These are phyloP conservation scores for Tuber brumale DNA, from an alignment of 495 filamentous ascomycete species.

Conservation along the genomic window DNA sequence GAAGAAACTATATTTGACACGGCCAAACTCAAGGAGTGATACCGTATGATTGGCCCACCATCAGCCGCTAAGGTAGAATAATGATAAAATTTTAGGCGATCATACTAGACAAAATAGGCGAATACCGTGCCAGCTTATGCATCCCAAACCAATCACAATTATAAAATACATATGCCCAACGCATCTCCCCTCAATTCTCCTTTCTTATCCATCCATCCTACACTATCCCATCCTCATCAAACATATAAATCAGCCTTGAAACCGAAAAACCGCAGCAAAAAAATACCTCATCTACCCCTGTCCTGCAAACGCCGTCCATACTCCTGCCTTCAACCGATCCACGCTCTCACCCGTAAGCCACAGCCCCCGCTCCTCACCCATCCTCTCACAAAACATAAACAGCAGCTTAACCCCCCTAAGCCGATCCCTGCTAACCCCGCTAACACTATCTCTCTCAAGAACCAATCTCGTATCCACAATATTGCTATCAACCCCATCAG, in stretches of 20 bases:
- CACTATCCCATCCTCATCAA: neutral
- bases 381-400: slow-evolving; percentile 71
- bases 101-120: neutral
- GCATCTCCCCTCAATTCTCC: neutral
- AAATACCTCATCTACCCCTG: slow-evolving; percentile 15
- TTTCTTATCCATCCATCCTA: neutral
- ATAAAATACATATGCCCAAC: neutral
- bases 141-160: neutral
- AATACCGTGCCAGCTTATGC: neutral
- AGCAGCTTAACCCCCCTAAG: slow-evolving; percentile 69
- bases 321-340: slow-evolving; percentile 52
- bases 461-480: slow-evolving; percentile 73
- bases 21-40: neutral
- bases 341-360: slow-evolving; percentile 46
- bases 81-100: neutral
- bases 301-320: slow-evolving; percentile 50
- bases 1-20: neutral
- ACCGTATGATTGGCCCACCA: neutral
- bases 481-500: slow-evolving; percentile 52
- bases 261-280: neutral
- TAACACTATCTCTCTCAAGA: slow-evolving; percentile 56
- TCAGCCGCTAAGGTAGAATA: neutral
- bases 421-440: slow-evolving; percentile 58
- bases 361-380: slow-evolving; percentile 44
- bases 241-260: neutral